A percentile compares a stretch with the other conserved stretches of the same genome.
Conservation (phyloP, 805 yeast genomes). For the Soucietia sequanensis region DNA sequence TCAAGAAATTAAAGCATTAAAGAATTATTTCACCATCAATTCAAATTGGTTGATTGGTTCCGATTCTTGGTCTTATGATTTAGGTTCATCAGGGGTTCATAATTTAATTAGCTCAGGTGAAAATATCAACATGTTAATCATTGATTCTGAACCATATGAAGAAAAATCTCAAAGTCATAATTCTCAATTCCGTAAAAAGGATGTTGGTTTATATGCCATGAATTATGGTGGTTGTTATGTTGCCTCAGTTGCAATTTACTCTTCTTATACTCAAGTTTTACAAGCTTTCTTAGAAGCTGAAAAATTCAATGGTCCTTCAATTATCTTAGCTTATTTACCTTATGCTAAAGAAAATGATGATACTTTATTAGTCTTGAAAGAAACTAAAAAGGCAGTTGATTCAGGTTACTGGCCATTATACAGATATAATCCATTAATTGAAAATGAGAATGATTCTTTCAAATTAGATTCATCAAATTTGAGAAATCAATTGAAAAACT, state of each 20-base stretch:
- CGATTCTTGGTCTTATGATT: slow-evolving; percentile 92
- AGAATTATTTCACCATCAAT: slow-evolving; percentile 45
- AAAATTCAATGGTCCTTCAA: slow-evolving; percentile 83
- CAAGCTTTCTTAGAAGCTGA: slow-evolving; percentile 91
- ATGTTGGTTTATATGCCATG: slow-evolving; percentile 93
- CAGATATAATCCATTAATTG: slow-evolving; percentile 69
- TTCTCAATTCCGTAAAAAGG: slow-evolving; percentile 70
- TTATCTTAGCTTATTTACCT: slow-evolving; percentile 88
- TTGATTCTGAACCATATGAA: slow-evolving; percentile 78
- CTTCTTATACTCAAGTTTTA: slow-evolving; percentile 89
- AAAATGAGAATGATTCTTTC: slow-evolving; percentile 56
- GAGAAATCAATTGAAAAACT: slow-evolving; percentile 70
- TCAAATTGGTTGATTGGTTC: slow-evolving; percentile 88
- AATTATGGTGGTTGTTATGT: slow-evolving; percentile 86
- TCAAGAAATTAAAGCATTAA: slow-evolving; percentile 43
- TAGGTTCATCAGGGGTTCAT: slow-evolving; percentile 90
- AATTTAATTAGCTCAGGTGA: slow-evolving; percentile 71
- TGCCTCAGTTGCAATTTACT: slow-evolving; percentile 90
- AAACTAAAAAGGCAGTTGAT: slow-evolving; percentile 87
- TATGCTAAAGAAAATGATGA: slow-evolving; percentile 60
- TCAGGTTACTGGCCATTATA: slow-evolving; percentile 97
- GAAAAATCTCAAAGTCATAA: slow-evolving; percentile 20
- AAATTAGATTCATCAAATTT: slow-evolving; percentile 82
- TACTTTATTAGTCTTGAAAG: slow-evolving; percentile 74
- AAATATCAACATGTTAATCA: slow-evolving; percentile 79